Evolutionary conservation across 805 yeast species (phyloP).

Genomic region (Yamadazyma akitaensis): DNA sequence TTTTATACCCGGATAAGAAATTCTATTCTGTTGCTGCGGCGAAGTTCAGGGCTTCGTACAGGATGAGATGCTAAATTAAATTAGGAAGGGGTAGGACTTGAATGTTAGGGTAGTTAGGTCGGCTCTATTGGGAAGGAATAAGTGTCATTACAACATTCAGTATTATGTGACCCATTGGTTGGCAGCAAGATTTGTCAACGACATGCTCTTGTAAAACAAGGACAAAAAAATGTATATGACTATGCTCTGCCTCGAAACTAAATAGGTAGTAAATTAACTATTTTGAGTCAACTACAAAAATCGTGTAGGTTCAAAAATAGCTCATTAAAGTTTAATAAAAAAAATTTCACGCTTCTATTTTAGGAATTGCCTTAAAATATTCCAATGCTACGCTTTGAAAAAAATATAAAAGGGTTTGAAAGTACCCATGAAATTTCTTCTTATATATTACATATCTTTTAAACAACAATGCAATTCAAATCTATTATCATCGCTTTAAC

Average conservation of each 20-base stretch:
- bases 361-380: slow-evolving; percentile 2
- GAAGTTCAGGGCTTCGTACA: neutral
- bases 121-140: too few species aligned
- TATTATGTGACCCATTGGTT: neutral
- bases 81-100: too few species aligned
- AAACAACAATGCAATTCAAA: slow-evolving; percentile 64
- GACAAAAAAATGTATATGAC: too few species aligned
- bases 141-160: neutral
- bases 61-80: neutral
- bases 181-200: neutral
- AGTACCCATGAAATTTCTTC: neutral
- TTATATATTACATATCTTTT: slow-evolving; percentile 4
- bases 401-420: slow-evolving; percentile 10
- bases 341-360: slow-evolving; percentile 6
- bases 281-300: slow-evolving; percentile 3
- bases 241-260: neutral
- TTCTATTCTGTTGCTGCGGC: slow-evolving; percentile 3
- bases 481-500: slow-evolving; percentile 65
- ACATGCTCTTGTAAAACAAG: neutral
- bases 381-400: neutral
- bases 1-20: neutral
- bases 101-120: too few species aligned
- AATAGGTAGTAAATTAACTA: slow-evolving; percentile 5
- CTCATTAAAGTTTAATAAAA: neutral
- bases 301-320: slow-evolving; percentile 4